phyloP scores from a whole-genome alignment of 805 yeast genomes.

The Candida nanaspora region DNA sequence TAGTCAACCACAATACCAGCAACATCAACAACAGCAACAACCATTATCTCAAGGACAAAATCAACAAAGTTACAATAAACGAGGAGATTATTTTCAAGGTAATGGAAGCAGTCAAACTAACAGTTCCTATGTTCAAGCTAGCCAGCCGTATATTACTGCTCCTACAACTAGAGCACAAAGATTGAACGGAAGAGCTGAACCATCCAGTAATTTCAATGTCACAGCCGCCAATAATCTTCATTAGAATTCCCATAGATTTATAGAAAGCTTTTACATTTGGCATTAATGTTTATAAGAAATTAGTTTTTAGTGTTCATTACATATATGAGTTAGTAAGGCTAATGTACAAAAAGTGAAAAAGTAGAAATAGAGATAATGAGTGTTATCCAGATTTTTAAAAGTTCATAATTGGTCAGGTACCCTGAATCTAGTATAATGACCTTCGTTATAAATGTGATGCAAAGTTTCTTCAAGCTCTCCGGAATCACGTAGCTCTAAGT shows the following conservation, averaged over 20 bases:
- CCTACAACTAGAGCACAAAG: slow-evolving; percentile 27
- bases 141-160: not conserved
- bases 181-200: not conserved
- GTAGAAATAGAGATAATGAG: not conserved
- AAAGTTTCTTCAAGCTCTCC: slow-evolving; percentile 59
- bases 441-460: slow-evolving; percentile 64
- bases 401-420: slow-evolving; percentile 29
- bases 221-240: not conserved
- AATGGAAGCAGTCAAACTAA: not conserved
- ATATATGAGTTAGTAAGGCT: too few relatives aligned
- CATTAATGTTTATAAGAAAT: too few relatives aligned
- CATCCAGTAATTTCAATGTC: not conserved
- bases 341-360: not conserved
- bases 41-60: too few relatives aligned
- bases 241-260: not conserved
- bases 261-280: too few relatives aligned
- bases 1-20: slow-evolving; percentile 1
- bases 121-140: not conserved
- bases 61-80: not conserved
- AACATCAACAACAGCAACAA: not conserved
- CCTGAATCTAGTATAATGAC: slow-evolving; percentile 46
- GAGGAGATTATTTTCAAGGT: not conserved
- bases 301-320: too few relatives aligned
- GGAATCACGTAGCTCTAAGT: slow-evolving; percentile 47
- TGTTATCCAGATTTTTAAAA: not conserved